phyloP scores from a whole-genome alignment of 2,329 filamentous ascomycete species.

The Pyrenochaeta sp. region DNA sequence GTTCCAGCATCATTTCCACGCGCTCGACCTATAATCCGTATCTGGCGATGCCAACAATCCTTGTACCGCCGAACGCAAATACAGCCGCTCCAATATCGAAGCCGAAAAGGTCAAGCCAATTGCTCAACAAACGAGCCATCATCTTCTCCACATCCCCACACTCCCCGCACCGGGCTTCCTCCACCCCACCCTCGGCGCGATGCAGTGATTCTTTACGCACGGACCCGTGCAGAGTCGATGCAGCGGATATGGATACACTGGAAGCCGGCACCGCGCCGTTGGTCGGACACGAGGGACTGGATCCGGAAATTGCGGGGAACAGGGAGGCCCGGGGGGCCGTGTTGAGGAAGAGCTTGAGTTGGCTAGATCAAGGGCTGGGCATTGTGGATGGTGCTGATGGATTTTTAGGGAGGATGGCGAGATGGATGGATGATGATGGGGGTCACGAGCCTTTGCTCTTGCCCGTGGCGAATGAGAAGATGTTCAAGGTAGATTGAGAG shows the following conservation, averaged over 20 bases:
- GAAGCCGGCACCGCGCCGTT: slow-evolving; percentile 11
- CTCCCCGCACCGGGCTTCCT: not conserved
- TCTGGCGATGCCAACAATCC: slow-evolving; percentile 2
- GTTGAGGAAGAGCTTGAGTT: slow-evolving; percentile 12
- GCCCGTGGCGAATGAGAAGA: slow-evolving; percentile 22
- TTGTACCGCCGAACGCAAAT: not conserved
- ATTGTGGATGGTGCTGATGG: slow-evolving; percentile 28
- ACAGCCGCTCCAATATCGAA: not conserved
- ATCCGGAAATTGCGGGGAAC: not conserved
- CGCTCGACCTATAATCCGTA: slow-evolving; percentile 3
- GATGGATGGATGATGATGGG: slow-evolving; percentile 36
- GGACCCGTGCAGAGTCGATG: not conserved
- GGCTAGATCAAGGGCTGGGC: slow-evolving; percentile 25
- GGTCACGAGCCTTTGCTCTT: slow-evolving; percentile 28
- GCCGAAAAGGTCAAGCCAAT: slow-evolving; percentile 12
- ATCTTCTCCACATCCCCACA: slow-evolving; percentile 12
- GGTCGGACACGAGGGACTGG: not conserved
- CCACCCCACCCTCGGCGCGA: not conserved
- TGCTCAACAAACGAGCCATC: slow-evolving; percentile 11
- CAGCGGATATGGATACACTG: slow-evolving; percentile 1
- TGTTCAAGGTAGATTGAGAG: slow-evolving; percentile 9
- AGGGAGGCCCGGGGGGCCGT: not conserved
- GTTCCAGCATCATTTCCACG: not conserved
- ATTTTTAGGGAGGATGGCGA: slow-evolving; percentile 24
- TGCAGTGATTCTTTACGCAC: not conserved